Percentiles rank a stretch among this genome's conserved stretches.
Conservation (phyloP, 176 grass and related monocot genomes). For the Rhynchospora pubera region DNA sequence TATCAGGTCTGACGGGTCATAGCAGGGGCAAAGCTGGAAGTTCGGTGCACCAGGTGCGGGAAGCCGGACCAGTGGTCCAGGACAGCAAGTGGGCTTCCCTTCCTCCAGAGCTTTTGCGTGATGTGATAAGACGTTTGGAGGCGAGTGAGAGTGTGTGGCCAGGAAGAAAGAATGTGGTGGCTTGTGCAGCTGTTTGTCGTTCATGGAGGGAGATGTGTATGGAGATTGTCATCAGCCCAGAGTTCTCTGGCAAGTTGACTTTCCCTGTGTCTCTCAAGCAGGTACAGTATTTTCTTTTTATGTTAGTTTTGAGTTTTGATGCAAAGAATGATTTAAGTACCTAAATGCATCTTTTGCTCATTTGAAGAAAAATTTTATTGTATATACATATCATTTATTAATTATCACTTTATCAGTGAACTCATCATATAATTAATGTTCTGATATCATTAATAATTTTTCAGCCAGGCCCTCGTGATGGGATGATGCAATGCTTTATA, state of each 20-base stretch:
- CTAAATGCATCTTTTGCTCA: neutral
- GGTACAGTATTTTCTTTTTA: conserved; percentile 32
- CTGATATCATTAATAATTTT: conserved; percentile 15
- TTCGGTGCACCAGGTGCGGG: conserved; percentile 46
- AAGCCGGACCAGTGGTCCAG: conserved; percentile 36
- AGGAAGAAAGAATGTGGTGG: conserved; percentile 66
- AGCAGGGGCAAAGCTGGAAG: conserved; percentile 52
- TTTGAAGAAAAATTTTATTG: neutral
- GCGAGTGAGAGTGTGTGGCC: conserved; percentile 79
- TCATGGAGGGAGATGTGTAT: conserved; percentile 98
- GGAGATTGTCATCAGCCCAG: conserved; percentile 88
- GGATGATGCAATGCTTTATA: conserved; percentile 89
- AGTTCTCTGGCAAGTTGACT: conserved; percentile 85
- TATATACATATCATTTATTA: neutral
- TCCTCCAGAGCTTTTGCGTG: conserved; percentile 84
- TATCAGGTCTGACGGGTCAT: conserved; percentile 59
- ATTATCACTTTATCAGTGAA: neutral
- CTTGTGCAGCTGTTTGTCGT: conserved; percentile 84
- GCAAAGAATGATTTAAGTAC: neutral
- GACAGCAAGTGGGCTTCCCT: conserved; percentile 78
- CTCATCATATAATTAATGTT: neutral
- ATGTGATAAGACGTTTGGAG: conserved; percentile 77
- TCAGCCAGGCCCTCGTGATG: conserved; percentile 90
- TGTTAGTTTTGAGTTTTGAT: neutral
- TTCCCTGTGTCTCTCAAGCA: conserved; percentile 94